phyloP scores from a whole-genome alignment of 805 yeast genomes.

The Huiozyma naganishii region DNA sequence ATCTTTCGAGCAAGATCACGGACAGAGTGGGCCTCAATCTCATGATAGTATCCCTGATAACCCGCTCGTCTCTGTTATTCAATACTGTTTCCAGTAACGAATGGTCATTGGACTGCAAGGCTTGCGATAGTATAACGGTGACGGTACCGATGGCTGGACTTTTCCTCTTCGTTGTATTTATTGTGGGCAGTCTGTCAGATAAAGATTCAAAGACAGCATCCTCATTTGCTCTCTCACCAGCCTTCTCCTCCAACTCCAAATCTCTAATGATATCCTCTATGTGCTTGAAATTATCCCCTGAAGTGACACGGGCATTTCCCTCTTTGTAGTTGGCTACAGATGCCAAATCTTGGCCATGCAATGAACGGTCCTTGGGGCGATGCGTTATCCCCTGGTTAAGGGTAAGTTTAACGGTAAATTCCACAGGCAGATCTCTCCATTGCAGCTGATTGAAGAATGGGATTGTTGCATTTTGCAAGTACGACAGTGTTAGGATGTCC shows the following conservation, averaged over 20 bases:
- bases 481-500: slow-evolving; percentile 36
- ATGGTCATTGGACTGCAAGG: slow-evolving; percentile 78
- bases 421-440: slow-evolving; percentile 36
- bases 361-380: slow-evolving; percentile 10
- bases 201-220: slow-evolving; percentile 36
- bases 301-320: slow-evolving; percentile 46
- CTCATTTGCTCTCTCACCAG: slow-evolving; percentile 34
- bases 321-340: slow-evolving; percentile 50
- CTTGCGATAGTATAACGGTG: slow-evolving; percentile 77
- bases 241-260: slow-evolving; percentile 31
- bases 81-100: slow-evolving; percentile 78
- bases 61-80: slow-evolving; percentile 38
- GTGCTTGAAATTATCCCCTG: slow-evolving; percentile 54
- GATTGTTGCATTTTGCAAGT: slow-evolving; percentile 52
- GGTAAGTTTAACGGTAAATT: slow-evolving; percentile 30
- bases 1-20: slow-evolving; percentile 43
- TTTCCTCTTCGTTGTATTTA: slow-evolving; percentile 27
- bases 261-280: slow-evolving; percentile 35
- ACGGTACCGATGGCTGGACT: slow-evolving; percentile 65
- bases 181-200: slow-evolving; percentile 36
- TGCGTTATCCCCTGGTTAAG: slow-evolving; percentile 3
- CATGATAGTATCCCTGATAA: slow-evolving; percentile 44
- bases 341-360: slow-evolving; percentile 35
- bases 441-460: slow-evolving; percentile 46
- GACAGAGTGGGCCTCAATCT: slow-evolving; percentile 46